phyloP scores from a whole-genome alignment of 1,284 basidiomycete species.

The Ustilago bromivora region DNA sequence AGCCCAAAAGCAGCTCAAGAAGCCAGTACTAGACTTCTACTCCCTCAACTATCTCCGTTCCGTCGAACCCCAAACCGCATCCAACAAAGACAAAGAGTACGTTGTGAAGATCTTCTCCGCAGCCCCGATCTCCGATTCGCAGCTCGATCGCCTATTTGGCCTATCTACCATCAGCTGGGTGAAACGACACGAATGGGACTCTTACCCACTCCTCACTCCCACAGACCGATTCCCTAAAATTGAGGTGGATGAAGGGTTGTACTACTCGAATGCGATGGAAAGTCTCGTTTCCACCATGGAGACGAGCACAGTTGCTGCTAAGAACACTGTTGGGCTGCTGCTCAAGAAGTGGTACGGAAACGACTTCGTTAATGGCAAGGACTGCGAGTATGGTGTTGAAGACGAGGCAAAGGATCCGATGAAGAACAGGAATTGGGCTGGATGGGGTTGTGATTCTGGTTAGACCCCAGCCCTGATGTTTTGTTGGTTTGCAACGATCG shows the following conservation, averaged over 20 bases:
- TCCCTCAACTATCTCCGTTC: slow-evolving; percentile 85
- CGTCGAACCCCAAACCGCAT: slow-evolving; percentile 68
- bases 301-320: slow-evolving; percentile 84
- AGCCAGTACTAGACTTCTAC: slow-evolving; percentile 79
- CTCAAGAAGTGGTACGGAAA: slow-evolving; percentile 59
- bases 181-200: slow-evolving; percentile 78
- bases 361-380: slow-evolving; percentile 57
- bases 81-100: slow-evolving; percentile 46
- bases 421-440: slow-evolving; percentile 55
- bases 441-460: slow-evolving; percentile 64
- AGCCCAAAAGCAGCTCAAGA: slow-evolving; percentile 11
- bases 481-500: not conserved
- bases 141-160: slow-evolving; percentile 72
- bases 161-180: slow-evolving; percentile 76
- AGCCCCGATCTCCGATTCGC: slow-evolving; percentile 76
- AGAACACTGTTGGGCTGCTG: slow-evolving; percentile 75
- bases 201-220: slow-evolving; percentile 77
- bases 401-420: slow-evolving; percentile 26
- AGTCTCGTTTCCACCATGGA: slow-evolving; percentile 78
- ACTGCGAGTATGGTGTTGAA: slow-evolving; percentile 31
- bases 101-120: slow-evolving; percentile 80
- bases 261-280: slow-evolving; percentile 90
- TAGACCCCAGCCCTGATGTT: slow-evolving; percentile 5
- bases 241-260: slow-evolving; percentile 80
- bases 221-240: slow-evolving; percentile 79